Percentiles rank a stretch among this genome's conserved stretches.
Conservation (phyloP, 306 rosid genomes). For the Hylodesmum podocarpum region DNA sequence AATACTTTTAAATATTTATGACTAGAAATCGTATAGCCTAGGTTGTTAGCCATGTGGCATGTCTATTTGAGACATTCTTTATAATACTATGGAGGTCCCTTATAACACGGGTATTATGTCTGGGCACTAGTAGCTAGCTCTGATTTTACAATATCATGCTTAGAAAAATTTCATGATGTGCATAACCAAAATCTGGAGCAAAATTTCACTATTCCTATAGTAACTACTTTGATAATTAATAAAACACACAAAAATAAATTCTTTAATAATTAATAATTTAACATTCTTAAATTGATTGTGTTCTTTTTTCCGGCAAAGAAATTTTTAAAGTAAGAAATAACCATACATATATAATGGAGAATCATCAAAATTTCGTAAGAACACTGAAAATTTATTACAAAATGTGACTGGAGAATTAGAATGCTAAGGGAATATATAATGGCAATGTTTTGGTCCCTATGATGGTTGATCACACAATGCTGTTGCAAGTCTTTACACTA, state of each 20-base stretch:
- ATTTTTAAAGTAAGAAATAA: not conserved
- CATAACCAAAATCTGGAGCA: not conserved
- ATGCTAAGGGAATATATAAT: not conserved
- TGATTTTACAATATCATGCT: not conserved
- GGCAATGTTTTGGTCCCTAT: not conserved
- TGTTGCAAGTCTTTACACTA: constrained; percentile 8
- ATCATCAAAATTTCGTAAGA: not conserved
- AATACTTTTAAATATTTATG: constrained; percentile 5
- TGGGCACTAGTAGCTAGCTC: not conserved
- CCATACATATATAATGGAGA: not conserved
- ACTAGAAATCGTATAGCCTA: constrained; percentile 9
- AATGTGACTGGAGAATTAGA: not conserved
- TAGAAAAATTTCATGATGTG: not conserved
- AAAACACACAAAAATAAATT: too few species aligned
- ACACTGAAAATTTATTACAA: not conserved
- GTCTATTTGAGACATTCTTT: constrained; percentile 31
- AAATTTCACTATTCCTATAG: not conserved
- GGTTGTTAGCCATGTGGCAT: constrained; percentile 48
- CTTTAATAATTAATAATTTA: too few species aligned
- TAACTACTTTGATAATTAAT: not conserved
- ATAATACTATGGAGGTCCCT: constrained; percentile 5
- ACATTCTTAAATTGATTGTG: not conserved
- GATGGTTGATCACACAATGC: constrained; percentile 14
- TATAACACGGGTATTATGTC: not conserved
- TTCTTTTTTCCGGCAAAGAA: not conserved